Evolutionary conservation across 2,329 filamentous ascomycete species (phyloP).

Genomic region (Pleurostoma richardsiae): DNA sequence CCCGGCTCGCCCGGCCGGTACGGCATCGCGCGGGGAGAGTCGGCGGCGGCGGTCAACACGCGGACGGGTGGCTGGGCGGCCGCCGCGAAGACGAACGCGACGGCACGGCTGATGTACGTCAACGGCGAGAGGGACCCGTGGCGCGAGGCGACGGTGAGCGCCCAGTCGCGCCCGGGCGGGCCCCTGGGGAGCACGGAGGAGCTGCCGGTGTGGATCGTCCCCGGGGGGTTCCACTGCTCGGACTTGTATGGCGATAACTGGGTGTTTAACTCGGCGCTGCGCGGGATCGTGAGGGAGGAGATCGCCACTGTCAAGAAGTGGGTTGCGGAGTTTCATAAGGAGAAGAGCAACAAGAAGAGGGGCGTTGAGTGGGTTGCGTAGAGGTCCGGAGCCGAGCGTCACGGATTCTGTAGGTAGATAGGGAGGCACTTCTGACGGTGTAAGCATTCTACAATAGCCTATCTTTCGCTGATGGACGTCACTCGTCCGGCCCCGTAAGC

Average conservation of each 20-base stretch:
- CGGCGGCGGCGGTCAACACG: neutral
- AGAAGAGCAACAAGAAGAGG: neutral
- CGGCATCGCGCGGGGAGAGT: neutral
- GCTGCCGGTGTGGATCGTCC: neutral
- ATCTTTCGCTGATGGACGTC: neutral
- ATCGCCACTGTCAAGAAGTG: neutral
- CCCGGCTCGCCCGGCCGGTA: neutral
- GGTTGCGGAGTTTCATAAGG: neutral
- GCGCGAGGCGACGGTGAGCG: neutral
- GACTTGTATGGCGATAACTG: neutral
- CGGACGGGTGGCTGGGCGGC: neutral
- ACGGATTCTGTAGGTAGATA: no score
- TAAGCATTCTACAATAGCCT: no score
- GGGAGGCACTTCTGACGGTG: no score
- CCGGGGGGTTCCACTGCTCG: neutral
- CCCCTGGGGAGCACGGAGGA: neutral
- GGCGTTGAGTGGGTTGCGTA: no score
- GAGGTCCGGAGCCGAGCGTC: no score
- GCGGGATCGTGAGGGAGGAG: neutral
- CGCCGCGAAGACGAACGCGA: neutral
- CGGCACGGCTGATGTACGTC: neutral
- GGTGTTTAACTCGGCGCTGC: neutral
- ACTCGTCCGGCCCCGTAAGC: conserved; percentile 9
- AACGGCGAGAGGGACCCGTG: conserved; percentile 1
- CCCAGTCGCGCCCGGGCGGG: neutral